Evolutionary conservation across 1,139 yeast species (phyloP).

Genomic region (Groenewaldozyma sp.): DNA sequence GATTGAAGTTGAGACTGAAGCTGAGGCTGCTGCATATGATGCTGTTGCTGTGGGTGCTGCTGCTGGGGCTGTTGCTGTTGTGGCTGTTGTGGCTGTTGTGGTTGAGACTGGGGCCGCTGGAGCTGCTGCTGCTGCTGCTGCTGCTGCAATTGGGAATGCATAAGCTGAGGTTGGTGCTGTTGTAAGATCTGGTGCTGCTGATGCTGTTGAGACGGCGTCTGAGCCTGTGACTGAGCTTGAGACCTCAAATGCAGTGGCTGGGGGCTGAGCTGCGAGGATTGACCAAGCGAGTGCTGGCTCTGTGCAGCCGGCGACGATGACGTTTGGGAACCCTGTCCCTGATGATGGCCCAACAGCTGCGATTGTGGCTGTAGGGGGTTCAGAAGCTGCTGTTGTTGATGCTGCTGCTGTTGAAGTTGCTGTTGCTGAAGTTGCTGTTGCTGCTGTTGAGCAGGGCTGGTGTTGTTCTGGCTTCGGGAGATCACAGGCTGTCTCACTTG

Average conservation of each 20-base stretch:
- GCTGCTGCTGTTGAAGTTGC: conserved; percentile 9
- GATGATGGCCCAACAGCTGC: conserved; percentile 6
- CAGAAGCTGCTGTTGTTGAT: conserved; percentile 7
- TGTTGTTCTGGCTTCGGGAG: no score
- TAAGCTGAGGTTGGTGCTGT: conserved; percentile 8
- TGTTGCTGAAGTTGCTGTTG: conserved; percentile 9
- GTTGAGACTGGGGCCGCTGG: conserved; percentile 6
- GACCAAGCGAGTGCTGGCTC: conserved; percentile 3
- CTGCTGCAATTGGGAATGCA: conserved; percentile 6
- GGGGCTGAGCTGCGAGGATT: conserved; percentile 2
- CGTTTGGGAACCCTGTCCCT: conserved; percentile 8
- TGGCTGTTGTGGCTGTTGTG: conserved; percentile 6
- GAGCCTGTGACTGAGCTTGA: no score
- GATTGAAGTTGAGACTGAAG: conserved; percentile 9
- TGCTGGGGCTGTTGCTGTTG: conserved; percentile 5
- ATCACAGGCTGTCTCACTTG: conserved; percentile 5
- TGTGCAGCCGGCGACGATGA: conserved; percentile 5
- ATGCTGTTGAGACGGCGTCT: conserved; percentile 5
- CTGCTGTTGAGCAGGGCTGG: conserved; percentile 6
- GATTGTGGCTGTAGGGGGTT: conserved; percentile 6
- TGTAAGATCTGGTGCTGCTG: conserved; percentile 7
- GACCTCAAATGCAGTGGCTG: no score
- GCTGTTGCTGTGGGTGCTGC: conserved; percentile 8
- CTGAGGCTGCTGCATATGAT: conserved; percentile 9
- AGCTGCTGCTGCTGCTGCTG: conserved; percentile 9